Conservation (phyloP, 345 rosid genomes). For the Cardamine occulta region DNA sequence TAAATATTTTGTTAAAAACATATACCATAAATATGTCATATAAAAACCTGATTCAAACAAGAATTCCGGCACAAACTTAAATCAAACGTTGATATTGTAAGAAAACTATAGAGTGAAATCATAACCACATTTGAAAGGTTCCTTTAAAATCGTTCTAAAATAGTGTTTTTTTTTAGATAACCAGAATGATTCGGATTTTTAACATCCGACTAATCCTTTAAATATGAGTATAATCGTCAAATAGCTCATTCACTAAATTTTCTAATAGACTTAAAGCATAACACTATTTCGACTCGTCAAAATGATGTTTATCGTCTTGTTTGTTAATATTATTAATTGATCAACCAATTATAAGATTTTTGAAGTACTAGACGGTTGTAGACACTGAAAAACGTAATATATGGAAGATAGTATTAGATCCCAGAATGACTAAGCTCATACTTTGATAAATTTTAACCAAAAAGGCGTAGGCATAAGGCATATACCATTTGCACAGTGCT, state of each 20-base stretch:
- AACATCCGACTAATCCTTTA: no score
- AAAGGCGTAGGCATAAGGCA: conserved; percentile 7
- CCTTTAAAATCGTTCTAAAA: neutral
- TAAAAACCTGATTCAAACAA: neutral
- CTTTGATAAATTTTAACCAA: conserved; percentile 2
- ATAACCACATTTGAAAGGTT: neutral
- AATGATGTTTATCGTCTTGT: neutral
- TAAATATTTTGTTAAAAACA: neutral
- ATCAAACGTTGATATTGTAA: neutral
- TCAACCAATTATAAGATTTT: neutral
- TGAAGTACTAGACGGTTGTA: neutral
- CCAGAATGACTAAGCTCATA: neutral
- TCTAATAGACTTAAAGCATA: no score
- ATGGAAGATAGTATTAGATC: neutral
- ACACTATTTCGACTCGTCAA: no score
- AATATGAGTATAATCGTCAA: no score
- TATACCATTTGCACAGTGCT: neutral
- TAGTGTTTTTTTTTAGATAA: neutral
- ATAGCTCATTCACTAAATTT: no score
- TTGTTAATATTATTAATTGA: conserved; percentile 2
- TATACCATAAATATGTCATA: neutral
- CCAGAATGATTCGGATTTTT: no score
- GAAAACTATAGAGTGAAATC: neutral
- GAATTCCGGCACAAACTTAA: neutral
- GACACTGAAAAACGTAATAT: neutral